Evolutionary conservation across 2,329 filamentous ascomycete species (phyloP), one percentile per base, ranked within the genome.

Genomic region (Penicillium frequentans): DNA sequence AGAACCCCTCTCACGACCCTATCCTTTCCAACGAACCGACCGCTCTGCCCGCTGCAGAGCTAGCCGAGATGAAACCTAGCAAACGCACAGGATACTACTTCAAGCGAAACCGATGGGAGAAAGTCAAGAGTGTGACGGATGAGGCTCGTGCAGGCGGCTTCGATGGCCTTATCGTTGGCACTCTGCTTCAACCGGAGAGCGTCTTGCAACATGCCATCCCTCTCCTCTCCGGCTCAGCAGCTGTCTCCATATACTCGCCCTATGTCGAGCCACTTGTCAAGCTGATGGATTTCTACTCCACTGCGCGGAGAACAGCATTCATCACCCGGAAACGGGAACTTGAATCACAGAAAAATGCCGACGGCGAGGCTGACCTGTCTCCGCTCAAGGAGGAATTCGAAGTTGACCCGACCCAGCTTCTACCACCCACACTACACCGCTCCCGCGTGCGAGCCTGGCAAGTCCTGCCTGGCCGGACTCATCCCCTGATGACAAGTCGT

Each of bases 401-500:
- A 0, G 74, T 97, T 14, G 95, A 99, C 70, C 95, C 95, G 0
- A 90, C 91, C 2, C 76, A 96, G 51, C 73, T 99, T 4, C 82
- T 98, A 0, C 90, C 88, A 0, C 87, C 91, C 1, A 86, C 83
- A 13, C 81, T 99, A 52, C 93, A 98, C 77, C 95, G 88, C 2
- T 90, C 88, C 48, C 82, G 91, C 14, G 87, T 90, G 5, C 83
- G 90, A 60, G 82, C 85, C 52, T 98, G 91, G 90, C 95, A 99
- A 78, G 93, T 97, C 2, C 75, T 99, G 47, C 95, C 95, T 0
- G 90, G 91, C 0, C 81, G 95, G 53, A 98, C 95, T 52, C 95
- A 99, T 77, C 95, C 95, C 7, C 75, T 96, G 54, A 99, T 99
- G 95, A 96, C 90, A 58, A 87, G 87, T 37, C 84, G 85, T 42